Base-by-base conservation (phyloP, 2,329 filamentous ascomycete species). In the Pseudogymnoascus sp. region DNA sequence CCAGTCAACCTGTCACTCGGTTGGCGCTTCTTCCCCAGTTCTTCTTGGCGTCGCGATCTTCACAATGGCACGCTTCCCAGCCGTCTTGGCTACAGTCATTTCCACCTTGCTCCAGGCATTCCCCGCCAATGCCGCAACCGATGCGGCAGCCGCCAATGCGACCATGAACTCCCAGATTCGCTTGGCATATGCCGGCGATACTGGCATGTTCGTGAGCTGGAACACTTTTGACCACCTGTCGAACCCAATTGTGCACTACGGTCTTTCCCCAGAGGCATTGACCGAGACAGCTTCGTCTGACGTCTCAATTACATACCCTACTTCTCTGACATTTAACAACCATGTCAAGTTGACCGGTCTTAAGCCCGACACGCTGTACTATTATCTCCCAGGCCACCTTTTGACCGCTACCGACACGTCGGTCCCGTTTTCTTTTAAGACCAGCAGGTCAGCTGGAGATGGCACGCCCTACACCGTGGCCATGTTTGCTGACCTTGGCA, bases 311-410 rank as follows among this genome's bases (percentile, higher is more conserved):
- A 73, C 73, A 1, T 74, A 74, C 65, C 63, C 66, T 15, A 74
- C 72, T 15, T 74, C 73, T 9, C 64, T 67, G n/a, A 75, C 72
- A 0, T 75, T 73, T 66, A 71, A 70, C 69, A 75, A 63, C 33
- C 62, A 63, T 61, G 62, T 63, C 5, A 63, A 61, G 33, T 71
- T 61, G 26, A 50, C 64, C 4, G 67, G 64, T 21, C 60, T 72
- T 17, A 44, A 68, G 46, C 65, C 68, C 7, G 62, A 68, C 50
- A 72, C 70, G 3, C 44, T 63, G 15, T 72, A 72, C 61, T 71
- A 67, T 59, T 71, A 70, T 40, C 62, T 62, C 15, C 68, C 67
- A n/a, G 56, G 65, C 11, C 15, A 50, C 44, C 44, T 50, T 29
- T 50, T 50, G 44, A 50, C 15, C 13, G 23, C 23, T 29, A 50